Conservation (phyloP, 2,329 filamentous ascomycete species). For the Calonectria fujianensis region DNA sequence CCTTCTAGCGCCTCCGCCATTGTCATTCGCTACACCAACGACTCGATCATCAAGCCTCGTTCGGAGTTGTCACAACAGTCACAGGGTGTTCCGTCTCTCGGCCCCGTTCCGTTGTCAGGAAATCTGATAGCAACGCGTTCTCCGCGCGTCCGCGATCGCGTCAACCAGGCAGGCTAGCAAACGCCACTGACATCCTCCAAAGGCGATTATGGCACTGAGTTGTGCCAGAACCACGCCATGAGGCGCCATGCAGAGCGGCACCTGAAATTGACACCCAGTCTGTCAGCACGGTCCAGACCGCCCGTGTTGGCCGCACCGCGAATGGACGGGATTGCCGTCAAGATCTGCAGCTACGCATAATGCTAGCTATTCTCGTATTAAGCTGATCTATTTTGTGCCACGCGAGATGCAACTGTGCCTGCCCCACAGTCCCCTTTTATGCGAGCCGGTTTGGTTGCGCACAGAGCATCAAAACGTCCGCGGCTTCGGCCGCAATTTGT, state of each 20-base stretch:
- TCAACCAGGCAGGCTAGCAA: not conserved
- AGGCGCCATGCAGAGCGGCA: constrained; percentile 20
- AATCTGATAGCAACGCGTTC: not conserved
- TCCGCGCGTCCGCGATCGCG: constrained; percentile 8
- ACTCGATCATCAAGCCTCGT: not conserved
- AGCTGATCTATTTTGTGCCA: constrained; percentile 10
- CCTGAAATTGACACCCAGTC: constrained; percentile 21
- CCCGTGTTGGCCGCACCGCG: not conserved
- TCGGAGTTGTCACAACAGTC: not conserved
- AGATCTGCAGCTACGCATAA: constrained; percentile 16
- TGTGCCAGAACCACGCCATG: constrained; percentile 29
- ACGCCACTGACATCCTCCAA: constrained; percentile 16
- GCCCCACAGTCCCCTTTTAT: constrained; percentile 25
- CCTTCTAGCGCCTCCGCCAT: not conserved
- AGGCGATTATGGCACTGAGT: not conserved
- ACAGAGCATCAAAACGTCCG: constrained; percentile 16
- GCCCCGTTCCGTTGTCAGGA: not conserved
- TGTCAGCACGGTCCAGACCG: constrained; percentile 24
- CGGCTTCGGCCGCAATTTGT: not conserved
- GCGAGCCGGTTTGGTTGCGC: not conserved
- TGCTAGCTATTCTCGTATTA: constrained; percentile 22
- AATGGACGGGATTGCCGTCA: constrained; percentile 6
- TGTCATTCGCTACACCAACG: not conserved
- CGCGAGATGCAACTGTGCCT: constrained; percentile 25
- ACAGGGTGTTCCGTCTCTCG: not conserved